Evolutionary conservation across 768 basidiomycete species (phyloP), one percentile per base, ranked within the genome.

Genomic region (Coprinopsis sp.): DNA sequence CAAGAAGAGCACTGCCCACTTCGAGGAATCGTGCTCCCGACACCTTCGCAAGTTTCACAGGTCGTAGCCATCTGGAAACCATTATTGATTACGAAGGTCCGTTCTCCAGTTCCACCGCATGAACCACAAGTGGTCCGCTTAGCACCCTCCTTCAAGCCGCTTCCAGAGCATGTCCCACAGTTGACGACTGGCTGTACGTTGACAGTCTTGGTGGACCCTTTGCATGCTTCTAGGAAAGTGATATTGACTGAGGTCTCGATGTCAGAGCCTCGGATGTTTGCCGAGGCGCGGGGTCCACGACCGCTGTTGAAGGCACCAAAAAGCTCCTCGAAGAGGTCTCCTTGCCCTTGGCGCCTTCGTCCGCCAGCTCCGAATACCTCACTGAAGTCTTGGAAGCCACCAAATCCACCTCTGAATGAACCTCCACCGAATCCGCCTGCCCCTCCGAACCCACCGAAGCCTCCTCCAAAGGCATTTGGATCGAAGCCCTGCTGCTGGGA

Each of bases 31-130:
- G 77, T 79, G 33, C 79, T 80, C 21, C 96, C 96, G 23, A 77
- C 73, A 8, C 96, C 96, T 14, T 77, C 72, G 65, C 96, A 99
- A 22, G 77, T 61, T 44, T 74, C 72, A 68, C 96, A 99, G 24
- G 91, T 92, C 51, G 83, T 89, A 19, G 92, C 84, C 91, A 99
- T 94, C 62, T 92, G 89, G 79, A 99, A 98, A 14, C 96, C 96
- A 62, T 77, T 85, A 59, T 91, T 84, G 58, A 99, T 79, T 44
- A 91, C 83, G 64, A 89, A 97, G 14, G 92, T 90, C 63, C 84
- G 80, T 28, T 85, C 81, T 36, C 96, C 96, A 19, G 87, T 76
- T 46, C 96, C 96, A 48, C 82, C 76, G 66, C 96, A 99, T 28
- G 83, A 67, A 41, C 69, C 59, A 67, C 96, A 99, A 23, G 81